These are phyloP conservation scores for Xylaria sp. DNA, from an alignment of 2,329 filamentous ascomycete genomes.

Conservation along the genomic window DNA sequence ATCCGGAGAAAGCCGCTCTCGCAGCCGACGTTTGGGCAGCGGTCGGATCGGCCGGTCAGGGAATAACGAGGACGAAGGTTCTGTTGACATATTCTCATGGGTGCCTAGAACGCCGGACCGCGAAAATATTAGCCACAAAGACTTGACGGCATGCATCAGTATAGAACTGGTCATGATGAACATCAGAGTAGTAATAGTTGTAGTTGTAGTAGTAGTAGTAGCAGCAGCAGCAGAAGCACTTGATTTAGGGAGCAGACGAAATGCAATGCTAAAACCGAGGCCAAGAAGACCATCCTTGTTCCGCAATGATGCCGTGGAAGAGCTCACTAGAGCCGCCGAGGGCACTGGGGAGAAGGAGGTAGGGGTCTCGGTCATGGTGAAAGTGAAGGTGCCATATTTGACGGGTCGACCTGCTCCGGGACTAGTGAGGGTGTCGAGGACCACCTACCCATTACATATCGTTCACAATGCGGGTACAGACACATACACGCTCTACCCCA, in stretches of 20 bases:
- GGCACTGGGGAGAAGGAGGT: constrained; percentile 1
- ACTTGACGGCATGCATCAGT: constrained; percentile 37
- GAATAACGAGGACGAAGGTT: constrained; percentile 83
- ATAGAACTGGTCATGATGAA: constrained; percentile 42
- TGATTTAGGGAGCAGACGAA: background rate
- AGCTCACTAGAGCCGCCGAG: constrained; percentile 15
- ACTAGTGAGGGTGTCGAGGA: constrained; percentile 15
- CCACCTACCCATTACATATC: constrained; percentile 50
- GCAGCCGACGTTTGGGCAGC: constrained; percentile 86
- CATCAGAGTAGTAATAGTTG: constrained; percentile 28
- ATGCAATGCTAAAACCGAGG: constrained; percentile 7
- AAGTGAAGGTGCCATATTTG: constrained; percentile 6
- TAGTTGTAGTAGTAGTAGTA: background rate
- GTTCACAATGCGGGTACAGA: constrained; percentile 40
- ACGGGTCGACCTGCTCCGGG: constrained; percentile 13
- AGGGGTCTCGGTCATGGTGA: background rate
- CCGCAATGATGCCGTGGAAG: constrained; percentile 1
- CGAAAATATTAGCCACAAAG: constrained; percentile 50
- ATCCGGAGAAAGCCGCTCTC: constrained; percentile 87
- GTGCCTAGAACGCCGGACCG: constrained; percentile 53
- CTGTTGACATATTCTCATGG: constrained; percentile 70
- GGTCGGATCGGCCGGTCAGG: constrained; percentile 94
- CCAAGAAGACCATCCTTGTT: constrained; percentile 18
- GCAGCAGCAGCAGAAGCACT: constrained; percentile 13
- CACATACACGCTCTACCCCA: constrained; percentile 29